phyloP scores from a whole-genome alignment of 2,329 filamentous ascomycete genomes.

The Clonostachys sp. region DNA sequence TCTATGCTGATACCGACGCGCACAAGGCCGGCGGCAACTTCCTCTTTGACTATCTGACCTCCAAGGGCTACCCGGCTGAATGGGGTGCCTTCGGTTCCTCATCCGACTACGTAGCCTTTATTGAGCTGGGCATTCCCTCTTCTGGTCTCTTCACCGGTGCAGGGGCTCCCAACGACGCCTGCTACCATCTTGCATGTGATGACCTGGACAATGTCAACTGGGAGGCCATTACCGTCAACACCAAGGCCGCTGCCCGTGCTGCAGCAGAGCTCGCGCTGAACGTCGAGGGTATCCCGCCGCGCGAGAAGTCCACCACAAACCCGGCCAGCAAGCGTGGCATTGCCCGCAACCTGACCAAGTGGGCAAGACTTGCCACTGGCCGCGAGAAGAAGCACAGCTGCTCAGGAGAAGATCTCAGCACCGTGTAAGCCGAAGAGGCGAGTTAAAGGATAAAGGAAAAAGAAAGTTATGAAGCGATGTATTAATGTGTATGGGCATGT shows the following conservation, averaged over 20 bases:
- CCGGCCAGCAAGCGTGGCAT: conserved; percentile 8
- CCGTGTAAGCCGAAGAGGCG: not conserved
- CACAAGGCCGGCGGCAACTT: conserved; percentile 26
- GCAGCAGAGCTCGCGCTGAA: conserved; percentile 27
- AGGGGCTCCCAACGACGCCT: conserved; percentile 16
- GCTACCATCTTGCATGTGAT: conserved; percentile 27
- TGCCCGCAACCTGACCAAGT: conserved; percentile 5
- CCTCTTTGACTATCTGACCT: conserved; percentile 26
- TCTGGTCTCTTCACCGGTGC: conserved; percentile 35
- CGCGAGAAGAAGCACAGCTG: conserved; percentile 4
- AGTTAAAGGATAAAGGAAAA: not conserved
- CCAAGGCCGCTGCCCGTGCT: conserved; percentile 36
- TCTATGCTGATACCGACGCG: conserved; percentile 32
- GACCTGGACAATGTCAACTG: conserved; percentile 24
- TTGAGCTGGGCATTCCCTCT: conserved; percentile 30
- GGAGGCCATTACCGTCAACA: conserved; percentile 21
- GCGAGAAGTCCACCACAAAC: conserved; percentile 12
- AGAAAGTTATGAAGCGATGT: not conserved
- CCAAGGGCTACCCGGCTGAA: conserved; percentile 22
- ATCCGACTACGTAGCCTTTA: conserved; percentile 35
- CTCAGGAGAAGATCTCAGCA: conserved; percentile 1
- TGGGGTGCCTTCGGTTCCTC: conserved; percentile 26
- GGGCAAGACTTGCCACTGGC: conserved; percentile 1
- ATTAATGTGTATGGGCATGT: not conserved
- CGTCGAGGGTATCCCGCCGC: conserved; percentile 13